Percentiles rank a stretch among this genome's conserved stretches.
phyloP scores from a whole-genome alignment of 768 basidiomycete genomes.

The Tulasnella sp. region DNA sequence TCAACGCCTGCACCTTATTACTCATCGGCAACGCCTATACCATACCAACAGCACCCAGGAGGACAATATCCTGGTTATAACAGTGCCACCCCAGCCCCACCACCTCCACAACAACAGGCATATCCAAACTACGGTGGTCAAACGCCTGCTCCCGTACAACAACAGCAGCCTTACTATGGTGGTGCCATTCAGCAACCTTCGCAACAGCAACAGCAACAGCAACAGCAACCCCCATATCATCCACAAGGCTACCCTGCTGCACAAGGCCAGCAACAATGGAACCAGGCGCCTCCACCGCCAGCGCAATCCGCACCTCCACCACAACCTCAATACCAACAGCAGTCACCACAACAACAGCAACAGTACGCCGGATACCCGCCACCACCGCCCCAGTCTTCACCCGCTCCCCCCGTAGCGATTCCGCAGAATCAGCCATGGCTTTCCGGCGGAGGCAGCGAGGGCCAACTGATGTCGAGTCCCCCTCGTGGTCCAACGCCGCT shows the following conservation, averaged over 20 bases:
- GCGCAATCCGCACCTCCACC: constrained; percentile 11
- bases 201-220: constrained; percentile 1
- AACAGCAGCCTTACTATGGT: neutral
- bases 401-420: neutral
- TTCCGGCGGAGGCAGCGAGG: neutral
- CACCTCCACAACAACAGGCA: neutral
- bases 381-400: constrained; percentile 6
- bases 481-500: constrained; percentile 1
- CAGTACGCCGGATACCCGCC: neutral
- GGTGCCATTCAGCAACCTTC: too few relatives aligned
- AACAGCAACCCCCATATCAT: constrained; percentile 9
- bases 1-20: constrained; percentile 14
- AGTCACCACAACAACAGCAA: neutral
- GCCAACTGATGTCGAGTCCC: neutral
- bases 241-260: constrained; percentile 8
- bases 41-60: neutral
- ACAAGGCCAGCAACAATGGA: constrained; percentile 15
- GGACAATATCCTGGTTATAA: neutral
- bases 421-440: constrained; percentile 2
- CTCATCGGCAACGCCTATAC: neutral
- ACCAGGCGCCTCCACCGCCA: constrained; percentile 6
- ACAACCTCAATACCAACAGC: constrained; percentile 11
- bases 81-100: neutral
- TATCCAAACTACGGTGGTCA: constrained; percentile 11
- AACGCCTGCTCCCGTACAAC: neutral